Conservation (phyloP, 306 rosid genomes). For the Prinsepia uniflora region DNA sequence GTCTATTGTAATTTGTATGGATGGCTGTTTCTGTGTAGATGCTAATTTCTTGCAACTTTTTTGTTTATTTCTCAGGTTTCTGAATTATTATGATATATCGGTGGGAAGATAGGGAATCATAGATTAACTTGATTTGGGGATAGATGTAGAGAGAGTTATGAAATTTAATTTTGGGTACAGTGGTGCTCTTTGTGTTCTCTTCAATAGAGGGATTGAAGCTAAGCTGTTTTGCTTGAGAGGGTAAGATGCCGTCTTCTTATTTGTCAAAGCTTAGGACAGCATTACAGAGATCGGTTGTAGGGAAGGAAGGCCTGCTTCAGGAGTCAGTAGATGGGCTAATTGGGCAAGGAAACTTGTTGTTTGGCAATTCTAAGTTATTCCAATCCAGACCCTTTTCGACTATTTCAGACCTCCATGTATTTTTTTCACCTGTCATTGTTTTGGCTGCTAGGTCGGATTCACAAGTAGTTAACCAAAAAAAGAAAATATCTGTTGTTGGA, state of each 20-base stretch:
- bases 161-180: conserved; percentile 38
- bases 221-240: conserved; percentile 37
- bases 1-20: background rate
- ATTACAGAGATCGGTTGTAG: conserved; percentile 41
- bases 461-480: conserved; percentile 36
- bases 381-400: conserved; percentile 40
- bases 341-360: conserved; percentile 56
- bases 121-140: conserved; percentile 15
- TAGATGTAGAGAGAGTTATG: conserved; percentile 60
- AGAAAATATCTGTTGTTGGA: conserved; percentile 61
- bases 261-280: conserved; percentile 52
- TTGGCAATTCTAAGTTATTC: conserved; percentile 47
- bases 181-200: conserved; percentile 29
- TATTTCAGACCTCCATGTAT: conserved; percentile 33
- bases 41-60: background rate
- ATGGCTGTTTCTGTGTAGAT: background rate
- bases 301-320: conserved; percentile 47
- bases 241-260: conserved; percentile 74
- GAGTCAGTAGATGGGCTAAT: conserved; percentile 50
- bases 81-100: conserved; percentile 19
- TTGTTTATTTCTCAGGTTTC: conserved; percentile 31
- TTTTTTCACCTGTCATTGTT: conserved; percentile 38
- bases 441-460: conserved; percentile 47
- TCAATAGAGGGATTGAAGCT: conserved; percentile 26
- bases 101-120: conserved; percentile 4